A percentile compares a stretch with the other conserved stretches of the same genome.
These are phyloP conservation scores for Candida tunisiensis DNA, from an alignment of 1,139 yeast species.

Conservation along the genomic window DNA sequence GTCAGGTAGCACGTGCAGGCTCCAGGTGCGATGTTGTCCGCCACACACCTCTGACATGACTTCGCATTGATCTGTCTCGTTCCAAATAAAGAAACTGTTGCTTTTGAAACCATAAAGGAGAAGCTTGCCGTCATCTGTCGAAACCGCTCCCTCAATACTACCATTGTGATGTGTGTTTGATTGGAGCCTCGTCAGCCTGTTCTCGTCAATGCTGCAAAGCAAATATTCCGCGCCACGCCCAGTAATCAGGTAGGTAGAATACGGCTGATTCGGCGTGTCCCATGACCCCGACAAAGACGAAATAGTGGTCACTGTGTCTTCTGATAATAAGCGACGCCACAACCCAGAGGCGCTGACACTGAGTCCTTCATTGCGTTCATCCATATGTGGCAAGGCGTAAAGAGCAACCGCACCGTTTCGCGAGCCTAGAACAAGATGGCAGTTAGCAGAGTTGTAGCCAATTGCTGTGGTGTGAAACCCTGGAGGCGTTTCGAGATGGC, in stretches of 20 bases:
- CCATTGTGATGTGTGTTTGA: slow-evolving; percentile 59
- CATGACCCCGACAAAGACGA: slow-evolving; percentile 9
- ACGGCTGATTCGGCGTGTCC: slow-evolving; percentile 6
- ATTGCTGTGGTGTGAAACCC: neutral
- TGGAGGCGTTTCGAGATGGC: too few species aligned
- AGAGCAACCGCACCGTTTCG: slow-evolving; percentile 50
- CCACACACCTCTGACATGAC: slow-evolving; percentile 66
- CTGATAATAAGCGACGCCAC: slow-evolving; percentile 40
- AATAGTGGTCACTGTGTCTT: slow-evolving; percentile 65
- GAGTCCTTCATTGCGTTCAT: neutral
- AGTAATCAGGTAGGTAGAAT: slow-evolving; percentile 7
- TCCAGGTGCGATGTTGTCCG: slow-evolving; percentile 83
- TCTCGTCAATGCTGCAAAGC: slow-evolving; percentile 2
- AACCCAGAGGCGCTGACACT: slow-evolving; percentile 6
- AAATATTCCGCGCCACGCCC: slow-evolving; percentile 15
- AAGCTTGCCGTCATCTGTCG: slow-evolving; percentile 30
- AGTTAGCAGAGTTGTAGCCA: neutral
- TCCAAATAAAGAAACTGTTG: slow-evolving; percentile 63
- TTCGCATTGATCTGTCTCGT: slow-evolving; percentile 64
- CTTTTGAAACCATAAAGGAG: slow-evolving; percentile 72
- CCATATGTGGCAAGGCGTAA: slow-evolving; percentile 24
- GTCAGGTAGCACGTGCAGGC: slow-evolving; percentile 18
- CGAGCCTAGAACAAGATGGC: slow-evolving; percentile 42
- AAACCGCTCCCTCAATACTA: slow-evolving; percentile 54
- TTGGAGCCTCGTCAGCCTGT: slow-evolving; percentile 22